phyloP scores from a whole-genome alignment of 371 early-diverging fungal species.

The Mortierella sp. region DNA sequence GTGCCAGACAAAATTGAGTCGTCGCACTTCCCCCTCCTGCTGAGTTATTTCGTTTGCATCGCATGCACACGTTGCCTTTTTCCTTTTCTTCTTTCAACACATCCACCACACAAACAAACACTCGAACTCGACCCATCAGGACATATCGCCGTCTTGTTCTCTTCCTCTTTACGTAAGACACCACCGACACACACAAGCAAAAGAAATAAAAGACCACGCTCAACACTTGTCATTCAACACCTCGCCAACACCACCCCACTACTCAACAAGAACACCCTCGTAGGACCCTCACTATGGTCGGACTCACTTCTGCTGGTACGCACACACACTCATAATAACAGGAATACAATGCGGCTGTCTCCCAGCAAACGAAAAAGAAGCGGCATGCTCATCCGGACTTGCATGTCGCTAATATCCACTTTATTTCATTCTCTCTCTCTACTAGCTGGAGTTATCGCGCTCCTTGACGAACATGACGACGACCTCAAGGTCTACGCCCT shows the following conservation, averaged over 20 bases:
- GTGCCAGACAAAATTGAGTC: too few relatives aligned
- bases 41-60: neutral
- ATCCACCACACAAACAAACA: neutral
- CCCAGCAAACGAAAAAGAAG: neutral
- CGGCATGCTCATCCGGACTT: neutral
- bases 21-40: neutral
- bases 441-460: constrained; percentile 90
- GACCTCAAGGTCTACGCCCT: constrained; percentile 94
- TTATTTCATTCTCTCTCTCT: neutral
- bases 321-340: neutral
- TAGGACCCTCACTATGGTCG: constrained; percentile 46
- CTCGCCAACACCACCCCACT: neutral
- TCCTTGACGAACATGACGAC: constrained; percentile 93
- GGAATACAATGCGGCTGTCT: neutral
- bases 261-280: constrained; percentile 2
- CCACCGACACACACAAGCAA: too few relatives aligned
- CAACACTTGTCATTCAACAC: neutral
- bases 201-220: neutral
- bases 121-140: neutral
- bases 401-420: neutral
- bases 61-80: constrained; percentile 6
- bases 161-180: neutral
- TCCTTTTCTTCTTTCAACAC: neutral
- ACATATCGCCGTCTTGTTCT: neutral
- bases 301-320: constrained; percentile 61